Conservation (phyloP, 2,329 filamentous ascomycete species). For the Paracoccidioides lutzii region DNA sequence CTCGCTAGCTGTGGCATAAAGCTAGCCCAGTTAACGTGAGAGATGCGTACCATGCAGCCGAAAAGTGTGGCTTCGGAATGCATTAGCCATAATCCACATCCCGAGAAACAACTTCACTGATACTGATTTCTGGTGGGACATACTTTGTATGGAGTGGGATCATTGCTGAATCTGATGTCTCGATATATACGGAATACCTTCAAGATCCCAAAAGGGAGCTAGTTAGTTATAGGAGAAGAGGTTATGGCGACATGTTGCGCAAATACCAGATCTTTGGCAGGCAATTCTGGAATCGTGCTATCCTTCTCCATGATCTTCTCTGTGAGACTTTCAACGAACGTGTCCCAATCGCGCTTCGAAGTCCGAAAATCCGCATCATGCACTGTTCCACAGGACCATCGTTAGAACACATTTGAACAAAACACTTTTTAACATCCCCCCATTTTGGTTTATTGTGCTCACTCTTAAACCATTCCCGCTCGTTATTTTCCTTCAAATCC, state of each 20-base stretch:
- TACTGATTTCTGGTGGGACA: conserved; percentile 12
- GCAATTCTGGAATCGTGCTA: conserved; percentile 73
- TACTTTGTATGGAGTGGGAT: conserved; percentile 82
- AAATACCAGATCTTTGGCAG: conserved; percentile 61
- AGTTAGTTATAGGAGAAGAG: conserved; percentile 5
- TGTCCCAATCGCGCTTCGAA: conserved; percentile 67
- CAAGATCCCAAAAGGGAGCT: background rate
- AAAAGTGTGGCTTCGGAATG: conserved; percentile 56
- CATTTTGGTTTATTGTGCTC: conserved; percentile 11
- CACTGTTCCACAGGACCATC: conserved; percentile 35
- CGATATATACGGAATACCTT: conserved; percentile 74
- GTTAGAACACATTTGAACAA: background rate
- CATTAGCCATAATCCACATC: conserved; percentile 11
- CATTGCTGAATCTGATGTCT: conserved; percentile 71
- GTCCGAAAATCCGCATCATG: conserved; percentile 69
- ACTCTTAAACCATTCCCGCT: conserved; percentile 53
- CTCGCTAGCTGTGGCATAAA: conserved; percentile 5
- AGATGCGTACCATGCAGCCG: conserved; percentile 55
- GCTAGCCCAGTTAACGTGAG: conserved; percentile 2
- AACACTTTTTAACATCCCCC: background rate
- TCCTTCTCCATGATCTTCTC: conserved; percentile 59
- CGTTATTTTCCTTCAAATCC: conserved; percentile 48
- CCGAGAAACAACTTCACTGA: background rate
- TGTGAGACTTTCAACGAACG: conserved; percentile 61
- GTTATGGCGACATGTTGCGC: background rate